Conservation (phyloP, 2,329 filamentous ascomycete species). For the Cryphonectria nitschkei region DNA sequence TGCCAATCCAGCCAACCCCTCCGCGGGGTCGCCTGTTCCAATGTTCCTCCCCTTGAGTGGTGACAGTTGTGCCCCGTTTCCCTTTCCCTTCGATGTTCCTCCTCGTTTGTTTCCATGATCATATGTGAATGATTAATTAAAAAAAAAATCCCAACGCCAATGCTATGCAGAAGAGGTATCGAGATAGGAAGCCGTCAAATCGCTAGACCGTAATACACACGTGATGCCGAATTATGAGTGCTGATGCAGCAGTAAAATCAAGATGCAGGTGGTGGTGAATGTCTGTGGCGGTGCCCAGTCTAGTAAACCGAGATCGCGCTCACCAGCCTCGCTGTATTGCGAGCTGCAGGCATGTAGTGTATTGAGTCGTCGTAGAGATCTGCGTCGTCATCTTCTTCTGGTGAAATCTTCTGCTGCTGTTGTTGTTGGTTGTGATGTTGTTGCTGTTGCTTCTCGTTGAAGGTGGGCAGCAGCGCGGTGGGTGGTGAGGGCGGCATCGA, state of each 20-base stretch:
- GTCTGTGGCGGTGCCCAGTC: neutral
- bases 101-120: slow-evolving; percentile 1
- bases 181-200: slow-evolving; percentile 4
- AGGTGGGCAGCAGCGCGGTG: slow-evolving; percentile 58
- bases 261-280: neutral
- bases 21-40: neutral
- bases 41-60: slow-evolving; percentile 1
- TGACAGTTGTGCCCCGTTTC: neutral
- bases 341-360: slow-evolving; percentile 54
- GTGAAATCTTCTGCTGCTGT: neutral
- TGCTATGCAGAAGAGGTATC: slow-evolving; percentile 13
- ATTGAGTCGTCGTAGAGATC: slow-evolving; percentile 53
- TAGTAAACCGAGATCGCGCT: slow-evolving; percentile 63
- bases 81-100: neutral
- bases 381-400: slow-evolving; percentile 31
- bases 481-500: slow-evolving; percentile 73
- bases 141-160: neutral
- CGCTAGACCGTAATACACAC: neutral
- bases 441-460: slow-evolving; percentile 40
- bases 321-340: slow-evolving; percentile 55
- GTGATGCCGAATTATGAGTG: neutral
- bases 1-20: neutral
- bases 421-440: slow-evolving; percentile 33
- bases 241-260: neutral
- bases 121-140: neutral